Evolutionary conservation across 1,284 basidiomycete genomes (phyloP).

Genomic region (Kwoniella shivajii): DNA sequence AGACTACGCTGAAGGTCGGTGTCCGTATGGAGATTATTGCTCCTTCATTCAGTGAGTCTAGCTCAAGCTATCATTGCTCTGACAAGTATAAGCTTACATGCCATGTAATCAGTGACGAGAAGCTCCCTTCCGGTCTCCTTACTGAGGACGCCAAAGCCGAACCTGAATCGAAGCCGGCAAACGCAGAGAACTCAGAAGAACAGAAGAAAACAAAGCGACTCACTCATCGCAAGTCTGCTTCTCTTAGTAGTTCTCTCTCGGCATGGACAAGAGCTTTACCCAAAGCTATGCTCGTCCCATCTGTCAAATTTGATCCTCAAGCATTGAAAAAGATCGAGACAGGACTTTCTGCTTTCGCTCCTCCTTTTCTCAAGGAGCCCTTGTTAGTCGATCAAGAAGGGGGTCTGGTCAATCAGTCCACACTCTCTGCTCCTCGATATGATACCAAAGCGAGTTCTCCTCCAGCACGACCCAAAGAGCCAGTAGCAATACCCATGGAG

Average conservation of each 20-base stretch:
- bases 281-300: slow-evolving; percentile 9
- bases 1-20: slow-evolving; percentile 45
- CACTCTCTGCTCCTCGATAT: slow-evolving; percentile 3
- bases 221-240: slow-evolving; percentile 14
- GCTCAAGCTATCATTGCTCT: not conserved
- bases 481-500: slow-evolving; percentile 4
- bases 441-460: slow-evolving; percentile 22
- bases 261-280: slow-evolving; percentile 15
- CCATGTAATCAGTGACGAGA: slow-evolving; percentile 9
- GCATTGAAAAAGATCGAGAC: slow-evolving; percentile 18
- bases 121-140: not conserved
- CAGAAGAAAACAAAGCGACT: not conserved
- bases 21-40: slow-evolving; percentile 52
- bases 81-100: too few relatives aligned
- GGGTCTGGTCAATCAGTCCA: slow-evolving; percentile 8
- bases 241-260: slow-evolving; percentile 8
- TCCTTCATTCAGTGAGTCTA: slow-evolving; percentile 50
- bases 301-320: slow-evolving; percentile 16
- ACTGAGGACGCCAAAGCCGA: not conserved
- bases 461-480: slow-evolving; percentile 2
- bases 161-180: not conserved
- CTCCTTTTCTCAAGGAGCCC: slow-evolving; percentile 23
- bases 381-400: slow-evolving; percentile 24
- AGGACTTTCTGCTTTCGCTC: slow-evolving; percentile 29
- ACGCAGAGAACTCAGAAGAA: not conserved